Evolutionary conservation across 148 eudicot species (phyloP).

Genomic region (Hydrangea macrophylla): DNA sequence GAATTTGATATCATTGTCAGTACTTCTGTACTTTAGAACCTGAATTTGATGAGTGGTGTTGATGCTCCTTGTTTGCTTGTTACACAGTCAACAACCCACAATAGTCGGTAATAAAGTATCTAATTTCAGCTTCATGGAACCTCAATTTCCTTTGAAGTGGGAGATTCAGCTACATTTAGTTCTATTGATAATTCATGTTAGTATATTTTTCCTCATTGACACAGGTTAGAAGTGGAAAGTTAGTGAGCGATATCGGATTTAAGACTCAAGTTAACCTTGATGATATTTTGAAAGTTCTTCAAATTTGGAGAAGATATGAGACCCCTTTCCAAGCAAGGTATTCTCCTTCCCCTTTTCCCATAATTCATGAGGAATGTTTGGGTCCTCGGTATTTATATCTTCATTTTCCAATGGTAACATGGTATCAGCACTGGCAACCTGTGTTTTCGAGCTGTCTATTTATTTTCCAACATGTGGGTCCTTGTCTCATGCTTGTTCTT

Average conservation of each 20-base stretch:
- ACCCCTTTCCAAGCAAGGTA: constrained; percentile 72
- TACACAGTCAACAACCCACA: neutral
- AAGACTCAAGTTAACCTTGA: constrained; percentile 67
- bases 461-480: neutral
- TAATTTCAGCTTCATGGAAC: neutral
- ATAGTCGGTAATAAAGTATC: neutral
- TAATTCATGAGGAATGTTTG: neutral
- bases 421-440: neutral
- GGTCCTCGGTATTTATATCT: neutral
- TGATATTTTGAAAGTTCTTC: constrained; percentile 57
- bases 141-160: neutral
- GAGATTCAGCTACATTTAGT: neutral
- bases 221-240: constrained; percentile 65
- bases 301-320: constrained; percentile 57
- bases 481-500: neutral
- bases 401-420: neutral
- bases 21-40: neutral
- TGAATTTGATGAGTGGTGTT: neutral
- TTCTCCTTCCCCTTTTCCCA: neutral
- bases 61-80: neutral
- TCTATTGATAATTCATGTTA: neutral
- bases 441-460: neutral
- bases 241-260: constrained; percentile 64
- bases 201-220: constrained; percentile 19
- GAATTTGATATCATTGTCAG: constrained; percentile 5